These are phyloP conservation scores for Scedosporium boydii DNA, from an alignment of 2,329 filamentous ascomycete genomes.

Conservation along the genomic window DNA sequence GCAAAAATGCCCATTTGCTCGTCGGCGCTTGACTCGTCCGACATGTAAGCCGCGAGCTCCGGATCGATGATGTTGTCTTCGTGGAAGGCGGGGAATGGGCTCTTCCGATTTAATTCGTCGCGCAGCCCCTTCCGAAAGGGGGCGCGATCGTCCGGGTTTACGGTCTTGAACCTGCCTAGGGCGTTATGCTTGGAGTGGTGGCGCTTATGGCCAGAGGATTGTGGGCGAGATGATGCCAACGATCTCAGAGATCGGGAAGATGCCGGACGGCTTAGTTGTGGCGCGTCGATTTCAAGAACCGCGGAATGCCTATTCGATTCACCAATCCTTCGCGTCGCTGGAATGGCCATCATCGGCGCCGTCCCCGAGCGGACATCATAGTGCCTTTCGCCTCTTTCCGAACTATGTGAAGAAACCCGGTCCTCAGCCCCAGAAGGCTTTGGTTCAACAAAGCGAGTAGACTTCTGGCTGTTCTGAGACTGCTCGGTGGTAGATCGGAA, in stretches of 20 bases:
- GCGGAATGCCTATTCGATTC: constrained; percentile 82
- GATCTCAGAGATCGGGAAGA: constrained; percentile 86
- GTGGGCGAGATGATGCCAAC: constrained; percentile 55
- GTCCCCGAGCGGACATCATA: constrained; percentile 45
- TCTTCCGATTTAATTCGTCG: constrained; percentile 56
- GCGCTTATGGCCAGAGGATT: constrained; percentile 71
- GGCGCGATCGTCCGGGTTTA: constrained; percentile 63
- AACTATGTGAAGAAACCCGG: constrained; percentile 1
- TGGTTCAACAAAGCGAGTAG: background rate
- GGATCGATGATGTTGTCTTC: constrained; percentile 98
- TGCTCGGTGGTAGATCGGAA: constrained; percentile 40
- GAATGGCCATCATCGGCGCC: constrained; percentile 65
- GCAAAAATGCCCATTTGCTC: constrained; percentile 85
- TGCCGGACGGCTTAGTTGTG: constrained; percentile 78
- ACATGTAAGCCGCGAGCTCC: constrained; percentile 89
- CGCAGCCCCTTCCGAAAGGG: constrained; percentile 66
- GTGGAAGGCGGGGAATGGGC: constrained; percentile 81
- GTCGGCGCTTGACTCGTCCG: constrained; percentile 87
- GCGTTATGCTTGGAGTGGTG: constrained; percentile 84
- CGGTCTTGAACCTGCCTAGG: constrained; percentile 62
- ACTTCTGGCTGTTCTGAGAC: background rate
- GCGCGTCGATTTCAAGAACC: constrained; percentile 80
- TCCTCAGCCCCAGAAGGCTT: constrained; percentile 5
- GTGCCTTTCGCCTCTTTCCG: constrained; percentile 23
- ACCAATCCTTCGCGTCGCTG: constrained; percentile 53